Evolutionary conservation across 2,329 filamentous ascomycete species (phyloP).

Genomic region (Botrytis hyacinthi): DNA sequence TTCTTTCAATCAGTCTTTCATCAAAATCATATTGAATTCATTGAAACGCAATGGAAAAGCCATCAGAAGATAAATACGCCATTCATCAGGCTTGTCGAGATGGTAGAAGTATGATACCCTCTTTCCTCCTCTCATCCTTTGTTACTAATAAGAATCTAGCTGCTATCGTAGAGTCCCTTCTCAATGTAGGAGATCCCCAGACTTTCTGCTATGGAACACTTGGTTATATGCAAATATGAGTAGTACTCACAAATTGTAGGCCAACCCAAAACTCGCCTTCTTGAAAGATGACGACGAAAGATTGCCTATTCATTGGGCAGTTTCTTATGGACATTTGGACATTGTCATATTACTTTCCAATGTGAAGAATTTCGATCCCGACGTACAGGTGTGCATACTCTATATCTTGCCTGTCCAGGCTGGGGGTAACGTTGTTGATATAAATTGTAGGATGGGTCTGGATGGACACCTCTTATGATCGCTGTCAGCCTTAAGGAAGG

Average conservation of each 20-base stretch:
- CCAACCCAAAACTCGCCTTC: conserved; percentile 73
- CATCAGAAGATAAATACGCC: conserved; percentile 62
- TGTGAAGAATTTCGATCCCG: conserved; percentile 74
- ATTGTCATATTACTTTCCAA: conserved; percentile 73
- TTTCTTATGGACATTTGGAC: conserved; percentile 73
- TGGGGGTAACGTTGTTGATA: neutral
- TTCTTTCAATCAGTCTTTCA: neutral
- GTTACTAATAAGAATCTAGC: conserved; percentile 48
- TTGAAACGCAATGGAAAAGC: conserved; percentile 16
- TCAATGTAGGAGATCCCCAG: conserved; percentile 54
- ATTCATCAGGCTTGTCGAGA: conserved; percentile 86
- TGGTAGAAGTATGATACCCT: conserved; percentile 64
- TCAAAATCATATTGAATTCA: neutral
- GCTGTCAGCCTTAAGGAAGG: conserved; percentile 71
- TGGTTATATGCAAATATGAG: conserved; percentile 1
- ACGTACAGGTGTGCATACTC: conserved; percentile 61
- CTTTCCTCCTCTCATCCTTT: neutral
- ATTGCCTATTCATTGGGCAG: conserved; percentile 91
- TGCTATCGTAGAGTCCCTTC: conserved; percentile 68
- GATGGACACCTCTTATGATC: conserved; percentile 86
- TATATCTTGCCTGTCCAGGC: neutral
- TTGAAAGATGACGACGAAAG: conserved; percentile 81
- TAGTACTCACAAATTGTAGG: conserved; percentile 46
- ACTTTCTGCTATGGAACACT: neutral
- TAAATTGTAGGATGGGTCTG: conserved; percentile 61